Percentiles rank a stretch among this genome's conserved stretches.
Conservation (phyloP, 371 early-diverging fungal genomes). For the Mucor circinelloides region DNA sequence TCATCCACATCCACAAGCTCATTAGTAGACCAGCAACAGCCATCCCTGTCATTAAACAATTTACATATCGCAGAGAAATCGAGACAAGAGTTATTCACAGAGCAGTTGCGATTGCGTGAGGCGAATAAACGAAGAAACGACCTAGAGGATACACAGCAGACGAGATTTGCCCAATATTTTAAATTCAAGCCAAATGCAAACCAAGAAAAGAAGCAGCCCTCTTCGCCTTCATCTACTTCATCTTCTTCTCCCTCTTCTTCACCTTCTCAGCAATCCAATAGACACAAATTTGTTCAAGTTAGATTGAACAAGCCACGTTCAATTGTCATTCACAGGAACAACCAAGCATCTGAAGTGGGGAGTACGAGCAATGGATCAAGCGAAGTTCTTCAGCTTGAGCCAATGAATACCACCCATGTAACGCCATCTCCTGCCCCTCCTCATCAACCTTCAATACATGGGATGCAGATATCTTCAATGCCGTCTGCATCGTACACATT, state of each 20-base stretch:
- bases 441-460: background rate
- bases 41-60: slow-evolving; percentile 7
- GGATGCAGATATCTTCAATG: background rate
- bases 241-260: background rate
- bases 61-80: slow-evolving; percentile 12
- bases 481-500: background rate
- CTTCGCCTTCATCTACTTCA: background rate
- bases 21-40: background rate
- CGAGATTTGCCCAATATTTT: background rate
- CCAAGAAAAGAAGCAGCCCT: background rate
- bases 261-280: background rate
- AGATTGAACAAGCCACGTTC: background rate
- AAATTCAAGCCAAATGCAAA: background rate
- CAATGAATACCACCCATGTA: no score
- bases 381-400: background rate
- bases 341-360: background rate
- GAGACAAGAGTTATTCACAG: background rate
- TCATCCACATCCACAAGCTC: background rate
- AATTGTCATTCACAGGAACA: background rate
- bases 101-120: slow-evolving; percentile 11
- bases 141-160: background rate
- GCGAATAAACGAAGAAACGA: slow-evolving; percentile 1
- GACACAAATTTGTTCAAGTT: background rate
- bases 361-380: background rate
- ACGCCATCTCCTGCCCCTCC: background rate